Base-by-base conservation (phyloP, 176 grass and related monocot species). In the Aegilops sharonensis region DNA sequence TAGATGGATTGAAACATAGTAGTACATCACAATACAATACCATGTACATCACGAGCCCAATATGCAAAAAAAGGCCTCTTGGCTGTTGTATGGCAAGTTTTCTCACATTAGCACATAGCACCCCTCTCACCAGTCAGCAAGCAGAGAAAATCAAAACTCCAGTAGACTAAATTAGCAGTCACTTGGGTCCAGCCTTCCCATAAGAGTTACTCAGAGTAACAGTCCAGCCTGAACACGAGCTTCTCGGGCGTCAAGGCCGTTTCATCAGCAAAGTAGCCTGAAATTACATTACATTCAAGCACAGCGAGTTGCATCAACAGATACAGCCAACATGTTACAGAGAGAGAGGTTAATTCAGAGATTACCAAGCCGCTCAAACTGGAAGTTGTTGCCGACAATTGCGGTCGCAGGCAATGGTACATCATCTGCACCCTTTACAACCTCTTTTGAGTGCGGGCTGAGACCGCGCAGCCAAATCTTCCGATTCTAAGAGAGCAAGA, bases 331-430 rank as follows among this genome's bases (percentile, higher is more conserved):
- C 6, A 13, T 2, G 6, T 76, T 25, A 63, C 18, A 34, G 63
- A 40, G 9, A 40, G 9, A 60, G 32, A 48, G 12, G 45, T 48
- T 14, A 48, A 77, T 59, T 71, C 18, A 54, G 77, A 88, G 48
- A 80, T 84, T 91, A 98, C 97, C 97, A 42, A 98, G 90, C 17
- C 97, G 89, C 87, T 98, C 97, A 35, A 98, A 98, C 84, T 98
- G 97, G 79, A 95, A 98, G 59, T 91, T 95, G 77, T 95, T 83
- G n/a, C 92, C 90, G 25, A 86, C 35, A 14, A 95, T 83, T 5
- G 94, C 88, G 2, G 70, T 45, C 85, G 79, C 86, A 60, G 94
- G 86, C 29, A 87, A 91, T 0, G 92, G 88, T 42, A 92, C 75
- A 11, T 90, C 97, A 87, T 91, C 95, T 21, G 91, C 94, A 1